Percentiles rank a stretch among this genome's conserved stretches.
Evolutionary conservation across 2,329 filamentous ascomycete species (phyloP).

Genomic region (Aspergillus fumigatiaffinis): DNA sequence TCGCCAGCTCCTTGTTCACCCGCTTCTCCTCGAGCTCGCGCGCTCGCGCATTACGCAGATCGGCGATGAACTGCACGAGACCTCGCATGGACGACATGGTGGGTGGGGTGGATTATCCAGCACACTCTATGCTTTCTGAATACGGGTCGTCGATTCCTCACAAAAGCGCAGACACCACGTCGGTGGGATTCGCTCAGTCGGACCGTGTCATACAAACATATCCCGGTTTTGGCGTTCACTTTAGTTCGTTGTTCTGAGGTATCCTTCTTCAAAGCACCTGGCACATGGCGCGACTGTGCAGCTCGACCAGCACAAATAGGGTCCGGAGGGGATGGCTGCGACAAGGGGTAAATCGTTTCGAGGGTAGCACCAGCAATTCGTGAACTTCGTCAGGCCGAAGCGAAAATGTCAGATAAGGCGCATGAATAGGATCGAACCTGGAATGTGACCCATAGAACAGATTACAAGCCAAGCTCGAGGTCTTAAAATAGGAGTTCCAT

Average conservation of each 20-base stretch:
- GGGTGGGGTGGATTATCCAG: neutral
- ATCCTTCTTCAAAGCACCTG: constrained; percentile 19
- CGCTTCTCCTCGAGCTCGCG: constrained; percentile 96
- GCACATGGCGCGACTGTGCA: constrained; percentile 17
- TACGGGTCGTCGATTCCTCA: neutral
- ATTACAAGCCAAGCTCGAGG: neutral
- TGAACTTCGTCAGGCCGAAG: neutral
- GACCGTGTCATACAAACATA: constrained; percentile 28
- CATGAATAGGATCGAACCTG: neutral
- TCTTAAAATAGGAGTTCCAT: neutral
- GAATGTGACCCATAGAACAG: neutral
- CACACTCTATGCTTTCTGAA: neutral
- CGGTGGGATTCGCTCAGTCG: constrained; percentile 20
- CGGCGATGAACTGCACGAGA: constrained; percentile 96
- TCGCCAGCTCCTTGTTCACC: constrained; percentile 98
- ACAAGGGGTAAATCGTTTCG: constrained; percentile 1
- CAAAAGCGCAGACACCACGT: constrained; percentile 18
- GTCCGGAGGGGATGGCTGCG: constrained; percentile 1
- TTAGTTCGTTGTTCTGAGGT: neutral
- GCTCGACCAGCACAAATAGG: neutral
- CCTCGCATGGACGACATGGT: constrained; percentile 56
- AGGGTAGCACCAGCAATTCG: neutral
- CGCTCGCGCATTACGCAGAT: constrained; percentile 89
- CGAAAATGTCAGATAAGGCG: neutral
- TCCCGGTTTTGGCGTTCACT: constrained; percentile 13